Evolutionary conservation across 1,139 yeast genomes (phyloP), one percentile per base, ranked within the genome.

Genomic region (Candida sojae): DNA sequence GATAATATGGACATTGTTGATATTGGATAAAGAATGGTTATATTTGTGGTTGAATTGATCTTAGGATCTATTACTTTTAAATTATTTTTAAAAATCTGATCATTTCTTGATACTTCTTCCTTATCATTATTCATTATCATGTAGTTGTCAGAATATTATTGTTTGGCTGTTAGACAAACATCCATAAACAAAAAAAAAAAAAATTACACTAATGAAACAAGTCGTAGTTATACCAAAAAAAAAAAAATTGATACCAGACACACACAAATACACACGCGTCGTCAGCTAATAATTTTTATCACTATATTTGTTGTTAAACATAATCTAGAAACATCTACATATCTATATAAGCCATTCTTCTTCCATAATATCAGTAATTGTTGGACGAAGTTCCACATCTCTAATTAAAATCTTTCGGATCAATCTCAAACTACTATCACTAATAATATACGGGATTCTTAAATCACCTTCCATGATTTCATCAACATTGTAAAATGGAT

Each of bases 401-500:
- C 95, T 77, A 21, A 81, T 81, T 55, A 91, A 72, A 43, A 91
- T 88, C 60, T 64, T 73, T 54, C 73, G 72, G 35, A 92, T 85
- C 61, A 93, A 71, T 11, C 75, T 73, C 36, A 82, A 70, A 48
- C 88, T 80, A 28, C 74, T 72, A 4, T 82, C 82, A 58, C 89
- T 82, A 39, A 85, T 75, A 11, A 80, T 76, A 52, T 71, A 79
- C 1, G 91, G 91, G 31, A 86, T 70, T 42, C 91, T 79, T 53
- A 91, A 71, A 50, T 86, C 91, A 1, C 96, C 96, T 56, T 89
- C 97, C 83, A 92, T 82, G 49, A 93, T 93, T 64, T 91, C 98
- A 65, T 92, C 97, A 39, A 91, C 95, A 62, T 90, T 90, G 66
- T 90, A 90, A 61, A 92, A 93, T 5, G 99, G 99, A 57, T 92